These are phyloP conservation scores for Obba rivulosa DNA, from an alignment of 768 basidiomycete genomes.

Conservation along the genomic window DNA sequence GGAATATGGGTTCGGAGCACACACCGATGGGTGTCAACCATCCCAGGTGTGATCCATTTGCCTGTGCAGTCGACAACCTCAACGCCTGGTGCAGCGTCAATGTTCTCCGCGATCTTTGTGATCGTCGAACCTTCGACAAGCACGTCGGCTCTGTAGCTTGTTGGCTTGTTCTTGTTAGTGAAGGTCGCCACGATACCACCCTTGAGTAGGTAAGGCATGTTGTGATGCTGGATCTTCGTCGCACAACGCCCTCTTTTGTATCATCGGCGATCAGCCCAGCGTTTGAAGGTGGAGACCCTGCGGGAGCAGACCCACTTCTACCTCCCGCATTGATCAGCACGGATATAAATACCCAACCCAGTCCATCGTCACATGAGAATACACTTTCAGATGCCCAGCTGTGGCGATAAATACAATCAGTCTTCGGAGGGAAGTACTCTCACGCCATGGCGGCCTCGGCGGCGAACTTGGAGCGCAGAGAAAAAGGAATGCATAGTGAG, in stretches of 20 bases:
- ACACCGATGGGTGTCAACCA: slow-evolving; percentile 28
- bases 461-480: too few relatives aligned
- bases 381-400: too few relatives aligned
- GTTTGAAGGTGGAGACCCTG: too few relatives aligned
- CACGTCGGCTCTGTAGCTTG: slow-evolving; percentile 21
- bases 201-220: slow-evolving; percentile 17
- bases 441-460: too few relatives aligned
- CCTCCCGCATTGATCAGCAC: too few relatives aligned
- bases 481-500: slow-evolving; percentile 1
- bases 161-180: slow-evolving; percentile 11
- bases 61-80: slow-evolving; percentile 22
- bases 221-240: not conserved
- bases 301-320: too few relatives aligned
- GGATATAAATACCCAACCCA: too few relatives aligned
- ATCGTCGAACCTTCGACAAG: slow-evolving; percentile 23
- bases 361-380: too few relatives aligned
- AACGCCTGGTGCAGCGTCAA: slow-evolving; percentile 12
- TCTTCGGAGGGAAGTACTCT: too few relatives aligned
- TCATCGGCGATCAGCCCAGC: too few relatives aligned
- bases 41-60: slow-evolving; percentile 27
- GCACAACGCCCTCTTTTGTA: too few relatives aligned
- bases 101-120: slow-evolving; percentile 16
- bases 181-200: slow-evolving; percentile 23
- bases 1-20: not conserved
- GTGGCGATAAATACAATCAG: too few relatives aligned